Evolutionary conservation across 495 filamentous ascomycete species (phyloP), one percentile per base, ranked within the genome.

Genomic region (Talaromyces thailandensis): DNA sequence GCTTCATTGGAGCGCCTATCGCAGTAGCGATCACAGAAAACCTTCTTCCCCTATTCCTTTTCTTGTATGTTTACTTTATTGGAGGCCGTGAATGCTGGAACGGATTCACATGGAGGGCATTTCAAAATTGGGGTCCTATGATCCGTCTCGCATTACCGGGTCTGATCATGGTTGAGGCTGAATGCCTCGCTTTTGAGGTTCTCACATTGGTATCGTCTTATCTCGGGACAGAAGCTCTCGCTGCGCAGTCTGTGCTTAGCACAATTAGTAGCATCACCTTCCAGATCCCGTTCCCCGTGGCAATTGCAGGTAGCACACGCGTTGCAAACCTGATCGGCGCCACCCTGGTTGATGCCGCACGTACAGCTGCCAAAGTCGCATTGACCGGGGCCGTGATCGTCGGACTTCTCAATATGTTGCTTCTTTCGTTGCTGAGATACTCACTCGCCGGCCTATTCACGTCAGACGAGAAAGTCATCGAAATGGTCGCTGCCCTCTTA

Each of bases 81-180:
- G 79, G 71, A 52, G 84, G 84, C 24, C 65, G 69, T 31, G 76
- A 82, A 61, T 88, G 93, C 74, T 97, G 93, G 93, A 87, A 88
- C 64, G 93, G 93, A 1, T 85, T 96, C 63, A 86, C 85, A 1
- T 75, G 69, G 57, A 75, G 79, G 25, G 90, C 89, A 6, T 81
- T 94, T 53, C 75, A 77, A 21, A 96, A 95, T 71, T 96, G 92
- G 92, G 82, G 84, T 5, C 89, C 88, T 1, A 94, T 95, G 92
- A 82, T 97, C 67, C 78, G 82, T 58, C 86, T 97, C 16, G 91
- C 92, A 0, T 71, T 96, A 18, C 92, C 88, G 0, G 93, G 93
- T 3, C 83, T 96, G 69, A 73, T 95, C 48, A 96, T 96, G 91
- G 88, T 98, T 1, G 87, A 94, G 70, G 92, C 93, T 6, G 93